Base-by-base conservation (phyloP, 2,329 filamentous ascomycete genomes). In the Nigrograna mackinnonii region DNA sequence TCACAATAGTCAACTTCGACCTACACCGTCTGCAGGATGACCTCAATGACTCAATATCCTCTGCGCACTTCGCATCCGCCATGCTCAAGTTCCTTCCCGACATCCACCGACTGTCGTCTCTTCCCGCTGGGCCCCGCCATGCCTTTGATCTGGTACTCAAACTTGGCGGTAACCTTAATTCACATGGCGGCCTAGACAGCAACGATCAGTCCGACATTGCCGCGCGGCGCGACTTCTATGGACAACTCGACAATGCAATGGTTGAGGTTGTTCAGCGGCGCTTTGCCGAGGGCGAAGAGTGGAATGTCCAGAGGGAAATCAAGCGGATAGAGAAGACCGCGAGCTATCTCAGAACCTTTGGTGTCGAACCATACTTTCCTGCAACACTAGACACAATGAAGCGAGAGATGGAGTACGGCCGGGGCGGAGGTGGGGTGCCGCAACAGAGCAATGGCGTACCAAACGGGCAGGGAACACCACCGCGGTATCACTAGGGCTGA, bases 1-100 rank as follows among this genome's bases (percentile, higher is more conserved):
- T 79, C 65, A 79, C 76, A 26, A 79, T 79, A 41, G 75, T 79
- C 41, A 79, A 79, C 66, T 79, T 79, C 58, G 76, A 79, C 57
- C 74, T 79, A 3, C 76, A 79, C 67, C 74, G 76, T 38, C 69
- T 79, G 35, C 76, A 79, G 58, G 76, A 79, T 60, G 75, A 78
- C 52, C 70, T 79, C 51, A 79, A 79, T 63, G 75, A 78, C 57
- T 75, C 73, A 39, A 76, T 79, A 38, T 75, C 74, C 16, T 73
- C 73, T 4, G 69, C 75, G 4, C 76, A 77, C 51, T 79, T 79
- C 60, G 73, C 72, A 39, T 73, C 73, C 12, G 76, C 76, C 53
- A 78, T 79, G 74, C 68, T 77, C 47, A 79, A 78, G 50, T 78
- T 79, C 67, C 68, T 79, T 22, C 76, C 76, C 12, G 75, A 78